Conservation (phyloP, 768 basidiomycete genomes). For the Guyanaporus albipodus region DNA sequence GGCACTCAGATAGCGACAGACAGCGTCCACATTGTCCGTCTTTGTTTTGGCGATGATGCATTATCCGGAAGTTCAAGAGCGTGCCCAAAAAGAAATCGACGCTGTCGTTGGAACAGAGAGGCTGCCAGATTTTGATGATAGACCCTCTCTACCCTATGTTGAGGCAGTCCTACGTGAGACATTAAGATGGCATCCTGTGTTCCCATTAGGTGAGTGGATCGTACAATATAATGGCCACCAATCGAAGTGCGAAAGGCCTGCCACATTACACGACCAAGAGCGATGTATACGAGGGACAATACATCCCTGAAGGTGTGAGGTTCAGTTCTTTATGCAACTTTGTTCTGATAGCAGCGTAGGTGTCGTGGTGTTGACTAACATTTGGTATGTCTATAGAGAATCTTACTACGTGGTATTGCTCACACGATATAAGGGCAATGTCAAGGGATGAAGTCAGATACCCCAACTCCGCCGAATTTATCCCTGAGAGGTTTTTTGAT, state of each 20-base stretch:
- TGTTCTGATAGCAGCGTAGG: slow-evolving; percentile 22
- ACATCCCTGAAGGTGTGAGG: slow-evolving; percentile 26
- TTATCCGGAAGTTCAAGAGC: slow-evolving; percentile 33
- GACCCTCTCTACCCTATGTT: slow-evolving; percentile 28
- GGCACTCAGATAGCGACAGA: slow-evolving; percentile 17
- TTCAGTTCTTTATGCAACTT: neutral
- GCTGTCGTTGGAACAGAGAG: slow-evolving; percentile 26
- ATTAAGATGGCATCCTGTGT: slow-evolving; percentile 32
- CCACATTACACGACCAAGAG: slow-evolving; percentile 26
- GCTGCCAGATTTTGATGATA: slow-evolving; percentile 28
- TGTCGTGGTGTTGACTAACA: slow-evolving; percentile 28
- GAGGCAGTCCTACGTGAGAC: slow-evolving; percentile 35
- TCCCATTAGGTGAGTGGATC: slow-evolving; percentile 25
- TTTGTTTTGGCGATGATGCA: slow-evolving; percentile 35
- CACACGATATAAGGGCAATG: slow-evolving; percentile 27
- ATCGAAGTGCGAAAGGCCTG: slow-evolving; percentile 16
- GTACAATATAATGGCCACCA: neutral
- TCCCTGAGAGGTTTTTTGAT: slow-evolving; percentile 27
- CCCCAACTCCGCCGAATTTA: slow-evolving; percentile 25
- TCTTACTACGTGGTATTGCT: neutral
- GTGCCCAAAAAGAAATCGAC: slow-evolving; percentile 34
- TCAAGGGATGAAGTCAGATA: slow-evolving; percentile 27
- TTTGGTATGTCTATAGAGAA: slow-evolving; percentile 20
- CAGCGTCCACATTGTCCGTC: slow-evolving; percentile 29
- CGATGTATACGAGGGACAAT: slow-evolving; percentile 25